These are phyloP conservation scores for Paraleonurus japonicus DNA, from an alignment of 257 asterid genomes.

Conservation along the genomic window DNA sequence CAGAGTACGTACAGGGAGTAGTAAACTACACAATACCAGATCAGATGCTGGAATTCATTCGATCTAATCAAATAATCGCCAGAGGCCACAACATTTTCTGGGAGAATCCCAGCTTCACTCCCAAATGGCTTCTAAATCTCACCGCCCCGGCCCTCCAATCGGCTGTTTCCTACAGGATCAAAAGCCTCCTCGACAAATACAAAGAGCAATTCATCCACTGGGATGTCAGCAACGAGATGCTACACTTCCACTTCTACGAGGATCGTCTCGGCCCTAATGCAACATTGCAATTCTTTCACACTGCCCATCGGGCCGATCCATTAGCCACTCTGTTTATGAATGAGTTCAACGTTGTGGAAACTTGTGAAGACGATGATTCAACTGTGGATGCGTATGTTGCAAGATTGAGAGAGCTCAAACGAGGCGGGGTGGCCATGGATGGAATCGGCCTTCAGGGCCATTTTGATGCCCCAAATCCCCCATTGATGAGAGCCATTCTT, in stretches of 20 bases:
- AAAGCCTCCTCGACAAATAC: conserved; percentile 42
- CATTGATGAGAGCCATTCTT: conserved; percentile 36
- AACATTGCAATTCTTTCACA: conserved; percentile 31
- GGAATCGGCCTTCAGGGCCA: conserved; percentile 49
- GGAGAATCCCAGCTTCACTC: conserved; percentile 44
- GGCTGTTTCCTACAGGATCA: conserved; percentile 38
- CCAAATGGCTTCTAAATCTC: conserved; percentile 46
- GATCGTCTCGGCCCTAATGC: conserved; percentile 40
- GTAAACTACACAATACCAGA: conserved; percentile 49
- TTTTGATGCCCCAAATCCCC: conserved; percentile 36
- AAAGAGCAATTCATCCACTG: conserved; percentile 54
- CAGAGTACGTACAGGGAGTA: conserved; percentile 39
- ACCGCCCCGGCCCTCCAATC: conserved; percentile 25
- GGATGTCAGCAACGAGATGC: conserved; percentile 72
- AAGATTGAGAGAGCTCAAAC: conserved; percentile 41
- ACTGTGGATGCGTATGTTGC: conserved; percentile 44
- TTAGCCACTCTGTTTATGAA: conserved; percentile 52
- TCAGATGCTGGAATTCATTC: conserved; percentile 41
- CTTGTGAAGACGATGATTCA: conserved; percentile 33
- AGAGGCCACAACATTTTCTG: conserved; percentile 70
- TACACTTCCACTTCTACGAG: conserved; percentile 51
- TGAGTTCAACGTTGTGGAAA: conserved; percentile 61
- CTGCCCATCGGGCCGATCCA: conserved; percentile 41
- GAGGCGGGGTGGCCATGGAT: conserved; percentile 39
- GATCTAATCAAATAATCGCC: conserved; percentile 30